Evolutionary conservation across 306 rosid species (phyloP).

Genomic region (Cucumis cinereus): DNA sequence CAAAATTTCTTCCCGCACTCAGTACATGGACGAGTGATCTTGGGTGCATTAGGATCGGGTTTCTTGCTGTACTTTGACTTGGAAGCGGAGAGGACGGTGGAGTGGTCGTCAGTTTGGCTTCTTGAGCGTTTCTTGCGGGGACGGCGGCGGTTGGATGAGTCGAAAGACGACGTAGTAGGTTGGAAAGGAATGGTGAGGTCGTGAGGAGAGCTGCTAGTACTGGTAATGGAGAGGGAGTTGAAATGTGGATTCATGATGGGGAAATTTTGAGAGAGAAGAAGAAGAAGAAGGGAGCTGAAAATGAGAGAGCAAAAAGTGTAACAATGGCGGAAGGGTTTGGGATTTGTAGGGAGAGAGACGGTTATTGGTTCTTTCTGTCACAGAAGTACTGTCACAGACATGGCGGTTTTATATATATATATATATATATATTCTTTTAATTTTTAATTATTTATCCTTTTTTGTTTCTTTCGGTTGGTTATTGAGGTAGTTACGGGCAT

Average conservation of each 20-base stretch:
- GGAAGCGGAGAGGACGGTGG: background rate
- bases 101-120: background rate
- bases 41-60: conserved; percentile 23
- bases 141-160: background rate
- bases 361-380: background rate
- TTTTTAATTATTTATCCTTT: background rate
- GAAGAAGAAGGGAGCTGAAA: background rate
- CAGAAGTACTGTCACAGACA: background rate
- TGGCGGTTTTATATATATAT: background rate
- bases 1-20: conserved; percentile 74
- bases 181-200: background rate
- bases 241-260: background rate
- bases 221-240: background rate
- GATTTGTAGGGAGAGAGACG: background rate
- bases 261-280: background rate
- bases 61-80: conserved; percentile 21
- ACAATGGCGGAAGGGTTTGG: background rate
- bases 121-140: conserved; percentile 33
- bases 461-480: background rate
- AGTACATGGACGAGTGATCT: conserved; percentile 37
- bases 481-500: background rate
- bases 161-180: too few relatives aligned
- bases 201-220: background rate
- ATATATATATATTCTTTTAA: too few relatives aligned
- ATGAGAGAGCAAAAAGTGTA: background rate